Evolutionary conservation across 192 early-diverging fungal species (phyloP).

Genomic region (Podochytrium sp.): DNA sequence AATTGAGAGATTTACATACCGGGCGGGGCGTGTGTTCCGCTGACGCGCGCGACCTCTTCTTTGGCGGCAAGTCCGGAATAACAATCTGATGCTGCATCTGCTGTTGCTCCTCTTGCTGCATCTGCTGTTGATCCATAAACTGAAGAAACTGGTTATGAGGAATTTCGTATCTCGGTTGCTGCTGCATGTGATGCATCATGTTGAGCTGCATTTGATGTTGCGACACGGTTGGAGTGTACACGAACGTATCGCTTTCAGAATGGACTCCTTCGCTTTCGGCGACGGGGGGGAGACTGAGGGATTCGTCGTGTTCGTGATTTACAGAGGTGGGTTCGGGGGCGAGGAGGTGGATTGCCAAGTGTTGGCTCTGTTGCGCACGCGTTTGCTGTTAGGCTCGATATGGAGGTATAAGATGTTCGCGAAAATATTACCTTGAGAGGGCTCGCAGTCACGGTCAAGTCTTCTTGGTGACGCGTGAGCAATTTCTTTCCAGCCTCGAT

Average conservation of each 20-base stretch:
- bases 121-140: background rate
- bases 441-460: background rate
- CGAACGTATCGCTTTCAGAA: background rate
- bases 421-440: too few species aligned
- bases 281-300: slow-evolving; percentile 13
- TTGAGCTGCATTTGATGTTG: background rate
- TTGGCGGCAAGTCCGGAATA: background rate
- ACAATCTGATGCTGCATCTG: background rate
- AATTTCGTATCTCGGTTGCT: background rate
- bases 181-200: background rate
- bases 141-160: background rate
- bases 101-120: too few species aligned
- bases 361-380: background rate
- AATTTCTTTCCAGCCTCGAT: slow-evolving; percentile 26
- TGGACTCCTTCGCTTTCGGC: slow-evolving; percentile 12
- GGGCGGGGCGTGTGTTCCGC: slow-evolving; percentile 10
- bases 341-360: background rate
- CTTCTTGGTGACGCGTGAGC: background rate
- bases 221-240: background rate
- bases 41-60: slow-evolving; percentile 1
- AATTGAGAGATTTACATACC: background rate
- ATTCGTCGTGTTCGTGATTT: background rate
- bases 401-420: too few species aligned
- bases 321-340: background rate
- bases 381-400: too few species aligned